Conservation (phyloP, 768 basidiomycete genomes). For the Serpula lacrymans region DNA sequence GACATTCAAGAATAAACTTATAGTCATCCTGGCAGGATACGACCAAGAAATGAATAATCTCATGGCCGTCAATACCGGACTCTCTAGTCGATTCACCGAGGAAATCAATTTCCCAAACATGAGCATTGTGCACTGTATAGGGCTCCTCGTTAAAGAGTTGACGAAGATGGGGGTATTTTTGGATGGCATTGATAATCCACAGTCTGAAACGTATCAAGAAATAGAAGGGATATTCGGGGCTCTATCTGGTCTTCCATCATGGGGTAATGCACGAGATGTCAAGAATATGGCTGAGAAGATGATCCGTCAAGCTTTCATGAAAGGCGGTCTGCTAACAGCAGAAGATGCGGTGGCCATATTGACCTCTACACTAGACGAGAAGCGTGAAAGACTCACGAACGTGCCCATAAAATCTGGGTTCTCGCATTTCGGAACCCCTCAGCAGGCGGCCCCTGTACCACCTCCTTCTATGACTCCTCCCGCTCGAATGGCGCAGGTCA, state of each 20-base stretch:
- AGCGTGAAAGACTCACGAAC: slow-evolving; percentile 18
- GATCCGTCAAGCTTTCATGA: slow-evolving; percentile 36
- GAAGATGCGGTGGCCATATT: slow-evolving; percentile 29
- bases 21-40: slow-evolving; percentile 71
- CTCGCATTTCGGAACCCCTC: slow-evolving; percentile 2
- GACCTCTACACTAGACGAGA: slow-evolving; percentile 17
- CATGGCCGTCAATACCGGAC: slow-evolving; percentile 54
- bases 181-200: slow-evolving; percentile 31
- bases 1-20: slow-evolving; percentile 51
- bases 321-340: slow-evolving; percentile 18
- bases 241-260: slow-evolving; percentile 46
- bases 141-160: slow-evolving; percentile 47
- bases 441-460: slow-evolving; percentile 16
- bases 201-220: slow-evolving; percentile 24
- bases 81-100: slow-evolving; percentile 67
- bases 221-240: slow-evolving; percentile 39
- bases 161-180: slow-evolving; percentile 39
- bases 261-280: slow-evolving; percentile 73
- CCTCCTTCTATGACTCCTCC: slow-evolving; percentile 16
- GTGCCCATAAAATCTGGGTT: slow-evolving; percentile 13
- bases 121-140: slow-evolving; percentile 43
- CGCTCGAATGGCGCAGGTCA: not conserved
- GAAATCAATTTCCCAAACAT: slow-evolving; percentile 55
- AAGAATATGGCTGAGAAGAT: slow-evolving; percentile 50
- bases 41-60: slow-evolving; percentile 64